Evolutionary conservation across 2,329 filamentous ascomycete species (phyloP), one percentile per base, ranked within the genome.

Genomic region (Trichophyton rubrum): DNA sequence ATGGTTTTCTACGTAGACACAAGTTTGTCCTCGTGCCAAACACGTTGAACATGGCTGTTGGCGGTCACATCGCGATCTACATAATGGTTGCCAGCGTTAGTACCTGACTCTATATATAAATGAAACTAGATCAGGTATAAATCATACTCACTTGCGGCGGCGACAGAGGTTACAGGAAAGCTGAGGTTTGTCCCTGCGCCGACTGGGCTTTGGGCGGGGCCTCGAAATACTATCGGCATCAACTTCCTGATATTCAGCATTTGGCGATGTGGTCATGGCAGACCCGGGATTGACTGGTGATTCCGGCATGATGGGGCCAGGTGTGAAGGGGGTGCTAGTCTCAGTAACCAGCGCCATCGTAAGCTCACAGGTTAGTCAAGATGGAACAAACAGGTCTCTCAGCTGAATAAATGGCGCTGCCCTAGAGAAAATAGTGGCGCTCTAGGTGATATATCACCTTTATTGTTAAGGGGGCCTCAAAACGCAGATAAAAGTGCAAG

Each of bases 41-140:
- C 81, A 83, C 62, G 79, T 81, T 65, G 81, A 79, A 71, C 81
- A 83, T 57, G 81, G 81, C 49, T 79, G 76, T 49, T 75, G 75
- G 64, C 81, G 79, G 67, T 83, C 82, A 70, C 81, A 83, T 72
- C 81, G 81, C 65, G 82, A 69, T 65, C 78, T 80, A 43, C 20
- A 61, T 27, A 15, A 13, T 27, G 20, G 20, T 38, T 40, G 30
- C 49, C 38, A 49, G 40, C 24, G 24, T 57, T 53, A 59, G 20
- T 17, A 24, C 20, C 7, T n/a, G 51, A 17, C 13, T 20, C 9
- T 17, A 4, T 24, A 11, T 3, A 20, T 20, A 20, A 24, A 22
- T 24, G 20, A 22, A 47, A 11, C 43, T 9, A 38, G 43, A 24
- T 4, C n/a, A 20, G 20, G 24, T 38, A 4, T 38, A 11, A 38